Conservation (phyloP, 1,139 yeast genomes). For the Pichia sp. region DNA sequence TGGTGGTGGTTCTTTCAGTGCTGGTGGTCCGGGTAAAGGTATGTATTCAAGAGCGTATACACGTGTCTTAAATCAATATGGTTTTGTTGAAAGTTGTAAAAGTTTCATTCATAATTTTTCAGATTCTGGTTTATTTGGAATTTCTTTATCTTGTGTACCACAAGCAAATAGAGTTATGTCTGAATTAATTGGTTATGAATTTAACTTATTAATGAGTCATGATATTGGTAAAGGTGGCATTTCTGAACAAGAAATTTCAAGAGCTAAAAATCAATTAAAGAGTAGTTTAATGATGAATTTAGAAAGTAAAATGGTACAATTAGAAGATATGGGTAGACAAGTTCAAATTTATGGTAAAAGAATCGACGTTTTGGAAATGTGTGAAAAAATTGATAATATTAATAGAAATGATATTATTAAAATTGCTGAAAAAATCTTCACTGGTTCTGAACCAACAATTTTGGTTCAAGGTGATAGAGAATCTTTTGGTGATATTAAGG, state of each 20-base stretch:
- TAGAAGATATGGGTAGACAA: constrained; percentile 95
- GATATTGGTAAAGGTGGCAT: constrained; percentile 56
- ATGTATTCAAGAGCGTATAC: constrained; percentile 95
- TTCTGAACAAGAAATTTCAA: constrained; percentile 62
- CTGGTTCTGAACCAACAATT: constrained; percentile 75
- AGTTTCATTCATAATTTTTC: constrained; percentile 87
- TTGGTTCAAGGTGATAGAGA: constrained; percentile 88
- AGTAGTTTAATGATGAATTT: constrained; percentile 89
- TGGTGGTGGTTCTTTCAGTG: constrained; percentile 95
- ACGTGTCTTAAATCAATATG: constrained; percentile 83
- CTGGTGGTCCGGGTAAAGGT: constrained; percentile 99
- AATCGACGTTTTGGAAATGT: constrained; percentile 81
- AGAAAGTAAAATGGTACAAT: constrained; percentile 83
- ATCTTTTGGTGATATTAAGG: constrained; percentile 76
- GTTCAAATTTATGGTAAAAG: constrained; percentile 76
- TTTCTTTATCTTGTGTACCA: constrained; percentile 78
- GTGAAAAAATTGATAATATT: constrained; percentile 62
- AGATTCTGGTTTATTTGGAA: constrained; percentile 88
- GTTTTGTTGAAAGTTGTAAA: constrained; percentile 83
- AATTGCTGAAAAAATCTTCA: constrained; percentile 71
- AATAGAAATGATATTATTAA: constrained; percentile 60
- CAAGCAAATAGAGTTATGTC: constrained; percentile 80
- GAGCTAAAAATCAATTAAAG: constrained; percentile 89
- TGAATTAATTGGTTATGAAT: constrained; percentile 73
- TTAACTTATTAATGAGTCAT: constrained; percentile 52